Conservation (phyloP, 1,284 basidiomycete species). For the Rhodotorula sp. region DNA sequence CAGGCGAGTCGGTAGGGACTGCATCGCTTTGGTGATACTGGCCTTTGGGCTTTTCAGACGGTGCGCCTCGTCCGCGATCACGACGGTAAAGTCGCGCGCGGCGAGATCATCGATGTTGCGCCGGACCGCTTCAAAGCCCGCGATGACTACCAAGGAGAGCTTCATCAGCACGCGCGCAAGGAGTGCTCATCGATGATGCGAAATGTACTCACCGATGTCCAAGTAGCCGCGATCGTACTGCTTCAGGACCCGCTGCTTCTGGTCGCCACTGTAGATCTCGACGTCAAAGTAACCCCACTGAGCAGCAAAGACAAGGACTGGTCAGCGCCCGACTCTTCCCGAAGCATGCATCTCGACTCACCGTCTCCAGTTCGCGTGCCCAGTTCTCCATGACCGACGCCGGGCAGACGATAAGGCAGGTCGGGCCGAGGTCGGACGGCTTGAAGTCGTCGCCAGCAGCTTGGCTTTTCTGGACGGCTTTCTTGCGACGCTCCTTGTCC, state of each 20-base stretch:
- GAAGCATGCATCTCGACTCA: constrained; percentile 74
- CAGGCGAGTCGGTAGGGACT: constrained; percentile 61
- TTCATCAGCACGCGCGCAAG: constrained; percentile 28
- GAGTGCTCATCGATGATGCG: constrained; percentile 39
- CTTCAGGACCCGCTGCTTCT: constrained; percentile 89
- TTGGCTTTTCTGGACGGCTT: constrained; percentile 55
- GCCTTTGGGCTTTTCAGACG: constrained; percentile 68
- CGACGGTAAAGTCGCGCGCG: constrained; percentile 55
- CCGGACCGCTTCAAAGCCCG: constrained; percentile 67
- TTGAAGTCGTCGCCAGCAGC: constrained; percentile 70
- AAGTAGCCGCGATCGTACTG: constrained; percentile 65
- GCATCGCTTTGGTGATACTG: constrained; percentile 64
- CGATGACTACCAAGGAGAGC: constrained; percentile 58
- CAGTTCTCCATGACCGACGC: constrained; percentile 97
- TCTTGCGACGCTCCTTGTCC: constrained; percentile 74
- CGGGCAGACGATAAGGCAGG: constrained; percentile 90
- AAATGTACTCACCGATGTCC: constrained; percentile 18
- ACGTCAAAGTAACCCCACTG: constrained; percentile 86
- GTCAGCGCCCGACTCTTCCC: rapidly evolving
- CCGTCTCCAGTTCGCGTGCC: constrained; percentile 90
- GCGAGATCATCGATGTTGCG: constrained; percentile 65
- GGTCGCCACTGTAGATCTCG: constrained; percentile 92
- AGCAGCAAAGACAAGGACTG: constrained; percentile 73
- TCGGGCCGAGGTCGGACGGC: constrained; percentile 63
- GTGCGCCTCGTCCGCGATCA: constrained; percentile 81